A percentile compares a stretch with the other conserved stretches of the same genome.
These are phyloP conservation scores for Daphne laureola DNA, from an alignment of 441 rosid species.

Conservation along the genomic window DNA sequence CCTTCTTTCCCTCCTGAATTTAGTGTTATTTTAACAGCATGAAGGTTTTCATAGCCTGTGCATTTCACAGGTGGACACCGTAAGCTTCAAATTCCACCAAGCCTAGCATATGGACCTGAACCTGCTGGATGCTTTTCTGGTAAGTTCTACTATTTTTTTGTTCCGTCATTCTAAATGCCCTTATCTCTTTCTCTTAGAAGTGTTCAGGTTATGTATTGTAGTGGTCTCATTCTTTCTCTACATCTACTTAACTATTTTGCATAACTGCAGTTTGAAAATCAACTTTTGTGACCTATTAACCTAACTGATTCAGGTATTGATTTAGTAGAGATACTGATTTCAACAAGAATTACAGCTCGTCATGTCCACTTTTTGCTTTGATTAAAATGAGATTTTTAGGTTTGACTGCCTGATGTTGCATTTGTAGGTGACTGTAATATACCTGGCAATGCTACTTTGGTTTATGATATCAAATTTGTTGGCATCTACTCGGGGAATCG, in stretches of 20 bases:
- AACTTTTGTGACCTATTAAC: no score
- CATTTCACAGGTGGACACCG: slow-evolving; percentile 62
- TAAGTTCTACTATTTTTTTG: slow-evolving; percentile 15
- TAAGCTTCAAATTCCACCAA: slow-evolving; percentile 80
- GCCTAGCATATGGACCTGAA: slow-evolving; percentile 87
- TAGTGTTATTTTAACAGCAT: no score
- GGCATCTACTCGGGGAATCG: slow-evolving; percentile 70
- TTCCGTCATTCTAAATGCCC: not conserved
- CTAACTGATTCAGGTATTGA: no score
- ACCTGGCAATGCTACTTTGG: slow-evolving; percentile 86
- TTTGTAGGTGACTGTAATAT: slow-evolving; percentile 80
- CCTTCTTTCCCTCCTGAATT: no score
- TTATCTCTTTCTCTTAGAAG: not conserved
- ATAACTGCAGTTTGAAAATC: not conserved
- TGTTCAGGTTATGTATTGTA: no score
- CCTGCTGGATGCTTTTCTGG: slow-evolving; percentile 97
- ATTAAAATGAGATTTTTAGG: no score
- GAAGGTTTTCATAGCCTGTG: slow-evolving; percentile 1
- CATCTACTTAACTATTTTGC: not conserved
- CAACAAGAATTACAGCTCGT: not conserved
- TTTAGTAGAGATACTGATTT: no score
- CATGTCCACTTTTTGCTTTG: not conserved
- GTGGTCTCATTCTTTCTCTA: no score
- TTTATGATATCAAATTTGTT: slow-evolving; percentile 74
- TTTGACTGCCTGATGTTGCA: slow-evolving; percentile 16